Conservation (phyloP, 2,329 filamentous ascomycete genomes). For the Fusarium sp. region DNA sequence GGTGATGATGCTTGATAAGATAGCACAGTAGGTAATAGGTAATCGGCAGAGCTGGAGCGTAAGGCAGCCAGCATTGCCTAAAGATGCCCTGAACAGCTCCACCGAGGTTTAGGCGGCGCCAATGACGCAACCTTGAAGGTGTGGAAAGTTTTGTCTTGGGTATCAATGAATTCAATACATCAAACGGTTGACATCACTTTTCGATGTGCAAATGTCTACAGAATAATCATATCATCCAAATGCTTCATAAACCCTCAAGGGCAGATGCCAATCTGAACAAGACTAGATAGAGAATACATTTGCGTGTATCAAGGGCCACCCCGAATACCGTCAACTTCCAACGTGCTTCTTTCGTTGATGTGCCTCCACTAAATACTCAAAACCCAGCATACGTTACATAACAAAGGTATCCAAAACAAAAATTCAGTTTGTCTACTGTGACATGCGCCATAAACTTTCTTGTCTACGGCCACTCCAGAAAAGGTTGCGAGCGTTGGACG, state of each 20-base stretch:
- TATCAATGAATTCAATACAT: background rate
- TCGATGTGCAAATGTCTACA: background rate
- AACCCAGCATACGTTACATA: slow-evolving; percentile 46
- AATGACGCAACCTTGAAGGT: slow-evolving; percentile 1
- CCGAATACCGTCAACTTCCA: slow-evolving; percentile 35
- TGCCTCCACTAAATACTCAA: slow-evolving; percentile 48
- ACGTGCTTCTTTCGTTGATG: slow-evolving; percentile 42
- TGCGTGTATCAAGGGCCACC: slow-evolving; percentile 40
- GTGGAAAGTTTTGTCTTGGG: background rate
- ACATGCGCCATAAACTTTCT: slow-evolving; percentile 41
- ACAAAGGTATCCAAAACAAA: slow-evolving; percentile 47
- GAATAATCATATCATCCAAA: slow-evolving; percentile 41
- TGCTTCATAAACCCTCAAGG: slow-evolving; percentile 42
- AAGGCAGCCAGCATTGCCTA: slow-evolving; percentile 38
- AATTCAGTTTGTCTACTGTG: slow-evolving; percentile 47
- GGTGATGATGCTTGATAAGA: slow-evolving; percentile 47
- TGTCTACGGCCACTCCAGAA: slow-evolving; percentile 31
- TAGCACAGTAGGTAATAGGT: too few relatives aligned
- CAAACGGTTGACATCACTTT: background rate
- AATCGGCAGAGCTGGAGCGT: slow-evolving; percentile 7
- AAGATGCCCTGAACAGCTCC: slow-evolving; percentile 11
- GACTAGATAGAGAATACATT: slow-evolving; percentile 41
- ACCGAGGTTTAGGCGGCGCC: slow-evolving; percentile 40
- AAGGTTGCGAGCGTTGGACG: slow-evolving; percentile 19
- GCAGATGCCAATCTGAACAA: slow-evolving; percentile 44